These are phyloP conservation scores for Quercus dentata DNA, from an alignment of 306 rosid genomes.

Conservation along the genomic window DNA sequence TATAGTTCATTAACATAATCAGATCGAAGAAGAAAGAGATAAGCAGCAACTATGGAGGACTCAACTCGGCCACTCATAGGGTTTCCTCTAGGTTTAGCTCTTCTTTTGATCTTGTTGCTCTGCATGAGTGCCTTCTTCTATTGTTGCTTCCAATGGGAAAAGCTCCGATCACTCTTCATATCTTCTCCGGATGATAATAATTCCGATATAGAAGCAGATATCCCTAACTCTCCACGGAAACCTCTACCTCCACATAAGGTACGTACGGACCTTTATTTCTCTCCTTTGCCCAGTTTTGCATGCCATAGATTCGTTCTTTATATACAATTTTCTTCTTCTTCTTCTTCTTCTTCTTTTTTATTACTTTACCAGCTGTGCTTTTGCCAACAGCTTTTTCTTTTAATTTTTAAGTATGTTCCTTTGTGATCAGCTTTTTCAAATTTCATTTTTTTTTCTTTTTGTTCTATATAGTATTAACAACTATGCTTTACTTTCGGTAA, in stretches of 20 bases:
- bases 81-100: slow-evolving; percentile 63
- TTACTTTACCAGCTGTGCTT: too few relatives aligned
- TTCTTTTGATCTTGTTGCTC: slow-evolving; percentile 43
- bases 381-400: too few relatives aligned
- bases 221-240: slow-evolving; percentile 15
- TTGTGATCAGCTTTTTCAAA: too few relatives aligned
- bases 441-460: too few relatives aligned
- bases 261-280: background rate
- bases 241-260: slow-evolving; percentile 40
- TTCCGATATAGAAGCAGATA: slow-evolving; percentile 7
- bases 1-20: slow-evolving; percentile 21
- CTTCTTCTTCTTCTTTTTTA: too few relatives aligned
- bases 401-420: too few relatives aligned
- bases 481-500: too few relatives aligned
- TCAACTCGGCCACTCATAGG: slow-evolving; percentile 27
- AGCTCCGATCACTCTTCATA: slow-evolving; percentile 32
- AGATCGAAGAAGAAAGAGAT: background rate
- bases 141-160: slow-evolving; percentile 62
- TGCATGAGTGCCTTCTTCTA: slow-evolving; percentile 43
- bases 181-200: background rate
- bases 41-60: slow-evolving; percentile 32
- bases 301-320: background rate
- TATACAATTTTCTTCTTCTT: too few relatives aligned
- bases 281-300: background rate
- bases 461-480: too few relatives aligned